Evolutionary conservation across 2,329 filamentous ascomycete species (phyloP).

Genomic region (Stagonosporopsis cucurbitacearum): DNA sequence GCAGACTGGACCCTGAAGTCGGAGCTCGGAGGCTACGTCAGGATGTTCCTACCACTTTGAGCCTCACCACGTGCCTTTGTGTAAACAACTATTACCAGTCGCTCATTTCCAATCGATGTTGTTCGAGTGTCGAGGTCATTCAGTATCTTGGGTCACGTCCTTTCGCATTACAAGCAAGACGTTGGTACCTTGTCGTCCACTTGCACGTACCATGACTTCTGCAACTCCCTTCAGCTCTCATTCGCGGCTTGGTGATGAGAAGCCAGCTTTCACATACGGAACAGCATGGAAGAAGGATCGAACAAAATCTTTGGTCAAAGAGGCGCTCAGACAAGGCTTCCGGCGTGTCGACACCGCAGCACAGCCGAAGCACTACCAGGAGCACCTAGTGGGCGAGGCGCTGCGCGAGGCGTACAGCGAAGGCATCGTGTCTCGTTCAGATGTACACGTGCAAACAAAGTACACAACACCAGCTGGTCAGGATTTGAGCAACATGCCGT

Average conservation of each 20-base stretch:
- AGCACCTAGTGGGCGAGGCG: constrained; percentile 72
- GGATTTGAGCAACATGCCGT: constrained; percentile 66
- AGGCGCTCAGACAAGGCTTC: constrained; percentile 73
- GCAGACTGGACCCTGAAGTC: constrained; percentile 17
- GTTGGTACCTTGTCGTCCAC: background rate
- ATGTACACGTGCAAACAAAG: constrained; percentile 84
- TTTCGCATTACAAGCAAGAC: background rate
- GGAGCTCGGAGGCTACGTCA: constrained; percentile 18
- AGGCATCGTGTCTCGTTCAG: constrained; percentile 63
- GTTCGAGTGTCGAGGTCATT: background rate
- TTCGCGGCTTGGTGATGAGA: constrained; percentile 25
- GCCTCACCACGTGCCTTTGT: constrained; percentile 3
- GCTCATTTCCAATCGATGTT: background rate
- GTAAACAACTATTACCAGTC: background rate
- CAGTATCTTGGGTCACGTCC: background rate
- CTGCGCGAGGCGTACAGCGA: constrained; percentile 67
- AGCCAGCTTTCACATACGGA: constrained; percentile 68
- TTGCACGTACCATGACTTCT: constrained; percentile 30
- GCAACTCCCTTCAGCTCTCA: constrained; percentile 11
- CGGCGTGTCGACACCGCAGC: constrained; percentile 78
- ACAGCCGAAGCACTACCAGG: constrained; percentile 79
- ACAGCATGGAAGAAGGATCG: constrained; percentile 84
- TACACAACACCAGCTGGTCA: constrained; percentile 72
- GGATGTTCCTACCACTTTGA: constrained; percentile 2
- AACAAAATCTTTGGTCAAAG: constrained; percentile 71